Evolutionary conservation across 495 filamentous ascomycete species (phyloP), one percentile per base, ranked within the genome.

Genomic region (Rhypophila decipiens): DNA sequence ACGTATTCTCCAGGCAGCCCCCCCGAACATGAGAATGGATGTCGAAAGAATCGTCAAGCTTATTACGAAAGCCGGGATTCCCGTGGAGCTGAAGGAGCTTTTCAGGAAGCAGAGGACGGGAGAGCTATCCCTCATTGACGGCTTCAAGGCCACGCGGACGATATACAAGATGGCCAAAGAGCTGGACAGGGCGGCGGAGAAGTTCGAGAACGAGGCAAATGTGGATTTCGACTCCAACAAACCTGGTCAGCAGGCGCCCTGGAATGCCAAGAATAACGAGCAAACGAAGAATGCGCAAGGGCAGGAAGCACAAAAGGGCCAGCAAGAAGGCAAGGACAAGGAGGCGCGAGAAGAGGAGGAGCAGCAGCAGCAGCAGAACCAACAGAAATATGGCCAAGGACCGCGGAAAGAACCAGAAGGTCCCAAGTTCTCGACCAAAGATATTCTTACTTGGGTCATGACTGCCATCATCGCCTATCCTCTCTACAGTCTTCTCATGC

Each of bases 71-170:
- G 43, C 42, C 7, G 69, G 69, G 2, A 51, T 56, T 3, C 69
- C 69, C 11, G 24, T 49, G 19, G 47, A 50, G 31, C 39, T 70
- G 9, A 19, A 53, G n/a, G 57, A 66, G 4, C 21, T 72, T 10
- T 39, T 67, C 8, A 33, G 31, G 10, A 90, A 84, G 56, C 68
- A 83, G 39, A 54, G 78, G 45, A 83, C 81, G 56, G 73, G 75
- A 11, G 75, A 75, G 44, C 54, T 86, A 18, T 72, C 79, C 41
- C 78, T 87, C 22, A 77, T 77, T 87, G 22, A 77, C 75, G 11
- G 88, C 95, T 46, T 71, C 75, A 36, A 69, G 47, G 42, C 11
- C 56, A 0, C 42, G 59, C 12, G 47, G 51, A 41, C 38, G 21
- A 19, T 55, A 7, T 51, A 42, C 21, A 43, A 53, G 36, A 24